These are phyloP conservation scores for Starmerella roubikii DNA, from an alignment of 805 yeast species.

Conservation along the genomic window DNA sequence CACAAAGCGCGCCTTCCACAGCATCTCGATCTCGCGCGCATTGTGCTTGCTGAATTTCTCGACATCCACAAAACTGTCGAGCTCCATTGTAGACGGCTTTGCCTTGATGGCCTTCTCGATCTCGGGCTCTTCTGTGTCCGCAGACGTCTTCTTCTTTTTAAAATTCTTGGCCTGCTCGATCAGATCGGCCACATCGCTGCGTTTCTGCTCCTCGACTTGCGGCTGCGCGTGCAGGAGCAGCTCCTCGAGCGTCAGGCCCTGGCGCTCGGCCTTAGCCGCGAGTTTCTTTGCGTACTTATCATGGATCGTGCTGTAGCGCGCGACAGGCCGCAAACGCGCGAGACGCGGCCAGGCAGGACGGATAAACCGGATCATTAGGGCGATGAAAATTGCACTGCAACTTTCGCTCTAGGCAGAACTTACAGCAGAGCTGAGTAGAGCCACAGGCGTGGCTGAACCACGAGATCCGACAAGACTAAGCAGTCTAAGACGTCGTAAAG, in stretches of 20 bases:
- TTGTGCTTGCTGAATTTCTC: conserved; percentile 48
- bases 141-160: background rate
- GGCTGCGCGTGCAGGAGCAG: conserved; percentile 15
- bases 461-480: no score
- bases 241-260: conserved; percentile 16
- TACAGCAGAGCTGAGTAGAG: no score
- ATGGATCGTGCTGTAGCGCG: conserved; percentile 2
- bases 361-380: no score
- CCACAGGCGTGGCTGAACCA: no score
- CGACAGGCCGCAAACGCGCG: no score
- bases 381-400: no score
- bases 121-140: background rate
- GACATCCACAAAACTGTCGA: conserved; percentile 56
- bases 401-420: no score
- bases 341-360: no score
- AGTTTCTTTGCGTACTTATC: conserved; percentile 33
- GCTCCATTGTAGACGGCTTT: conserved; percentile 38
- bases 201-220: conserved; percentile 11
- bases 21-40: conserved; percentile 50
- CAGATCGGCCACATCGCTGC: conserved; percentile 11
- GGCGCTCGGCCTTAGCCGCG: conserved; percentile 22
- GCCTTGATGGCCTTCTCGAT: background rate
- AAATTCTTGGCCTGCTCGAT: conserved; percentile 10
- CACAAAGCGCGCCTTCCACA: conserved; percentile 84
- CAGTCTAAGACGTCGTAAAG: no score